Conservation (phyloP, 2,329 filamentous ascomycete species). For the Atkinsonella texensis region DNA sequence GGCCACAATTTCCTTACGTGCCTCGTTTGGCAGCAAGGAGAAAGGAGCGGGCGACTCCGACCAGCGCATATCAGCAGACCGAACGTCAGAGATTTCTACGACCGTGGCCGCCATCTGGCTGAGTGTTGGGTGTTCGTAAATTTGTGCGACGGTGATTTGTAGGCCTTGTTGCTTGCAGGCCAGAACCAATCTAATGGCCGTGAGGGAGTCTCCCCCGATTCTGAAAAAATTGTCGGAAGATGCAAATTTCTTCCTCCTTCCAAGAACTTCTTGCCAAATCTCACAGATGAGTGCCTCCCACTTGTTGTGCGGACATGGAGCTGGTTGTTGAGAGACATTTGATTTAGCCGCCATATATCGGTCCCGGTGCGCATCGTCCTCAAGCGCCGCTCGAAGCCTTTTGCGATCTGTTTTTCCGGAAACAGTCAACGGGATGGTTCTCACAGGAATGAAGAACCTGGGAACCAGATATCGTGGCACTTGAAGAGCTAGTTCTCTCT, state of each 20-base stretch:
- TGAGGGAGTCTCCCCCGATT: constrained; percentile 35
- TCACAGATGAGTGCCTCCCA: neutral
- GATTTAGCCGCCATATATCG: neutral
- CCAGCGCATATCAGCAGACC: neutral
- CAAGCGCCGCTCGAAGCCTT: constrained; percentile 25
- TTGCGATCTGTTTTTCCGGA: constrained; percentile 8
- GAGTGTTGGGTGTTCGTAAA: constrained; percentile 4
- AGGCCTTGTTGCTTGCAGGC: constrained; percentile 2
- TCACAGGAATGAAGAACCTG: neutral
- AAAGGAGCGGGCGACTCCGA: neutral
- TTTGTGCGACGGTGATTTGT: constrained; percentile 2
- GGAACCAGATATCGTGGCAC: neutral
- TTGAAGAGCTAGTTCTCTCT: neutral
- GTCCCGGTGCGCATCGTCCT: constrained; percentile 17
- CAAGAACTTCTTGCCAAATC: constrained; percentile 18
- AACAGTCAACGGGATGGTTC: neutral
- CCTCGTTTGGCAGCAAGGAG: neutral
- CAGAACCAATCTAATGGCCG: constrained; percentile 32
- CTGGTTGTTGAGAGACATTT: neutral
- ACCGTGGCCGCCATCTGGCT: neutral
- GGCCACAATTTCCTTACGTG: neutral
- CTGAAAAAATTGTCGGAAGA: constrained; percentile 33
- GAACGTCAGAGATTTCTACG: neutral
- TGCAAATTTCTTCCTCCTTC: constrained; percentile 12
- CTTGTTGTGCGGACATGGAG: neutral